These are phyloP conservation scores for Leishmania martiniquensis DNA, from an alignment of 208 protist species.

Conservation along the genomic window DNA sequence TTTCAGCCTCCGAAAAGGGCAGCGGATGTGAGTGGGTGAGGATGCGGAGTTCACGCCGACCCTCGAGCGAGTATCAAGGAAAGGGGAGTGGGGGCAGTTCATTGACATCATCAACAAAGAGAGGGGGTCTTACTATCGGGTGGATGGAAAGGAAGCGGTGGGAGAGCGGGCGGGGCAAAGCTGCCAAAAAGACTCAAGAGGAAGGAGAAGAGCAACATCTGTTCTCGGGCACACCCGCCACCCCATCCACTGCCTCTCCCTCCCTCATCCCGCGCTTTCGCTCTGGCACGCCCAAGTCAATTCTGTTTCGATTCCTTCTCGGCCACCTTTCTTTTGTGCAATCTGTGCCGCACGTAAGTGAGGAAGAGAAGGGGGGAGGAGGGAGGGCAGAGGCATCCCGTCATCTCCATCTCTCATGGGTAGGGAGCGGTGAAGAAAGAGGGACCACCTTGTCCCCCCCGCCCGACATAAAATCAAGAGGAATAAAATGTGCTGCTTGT, in stretches of 20 bases:
- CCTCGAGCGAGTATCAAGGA: background rate
- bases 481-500: background rate
- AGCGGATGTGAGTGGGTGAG: background rate
- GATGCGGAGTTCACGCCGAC: background rate
- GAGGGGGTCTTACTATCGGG: background rate
- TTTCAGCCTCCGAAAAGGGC: background rate
- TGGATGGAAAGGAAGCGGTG: background rate
- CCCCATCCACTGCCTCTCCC: background rate
- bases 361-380: background rate
- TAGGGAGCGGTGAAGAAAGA: background rate
- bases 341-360: background rate
- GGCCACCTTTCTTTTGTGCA: background rate
- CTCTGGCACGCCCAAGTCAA: background rate
- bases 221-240: background rate
- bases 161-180: background rate
- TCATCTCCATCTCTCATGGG: background rate
- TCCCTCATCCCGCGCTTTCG: background rate
- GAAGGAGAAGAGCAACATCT: background rate
- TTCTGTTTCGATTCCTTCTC: background rate
- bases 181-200: background rate
- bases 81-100: background rate
- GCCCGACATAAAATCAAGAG: too few species aligned
- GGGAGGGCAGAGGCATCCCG: background rate
- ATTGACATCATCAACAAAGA: background rate
- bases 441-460: too few species aligned